phyloP scores from a whole-genome alignment of 2,329 filamentous ascomycete genomes.

The Ceratocystis variospora region DNA sequence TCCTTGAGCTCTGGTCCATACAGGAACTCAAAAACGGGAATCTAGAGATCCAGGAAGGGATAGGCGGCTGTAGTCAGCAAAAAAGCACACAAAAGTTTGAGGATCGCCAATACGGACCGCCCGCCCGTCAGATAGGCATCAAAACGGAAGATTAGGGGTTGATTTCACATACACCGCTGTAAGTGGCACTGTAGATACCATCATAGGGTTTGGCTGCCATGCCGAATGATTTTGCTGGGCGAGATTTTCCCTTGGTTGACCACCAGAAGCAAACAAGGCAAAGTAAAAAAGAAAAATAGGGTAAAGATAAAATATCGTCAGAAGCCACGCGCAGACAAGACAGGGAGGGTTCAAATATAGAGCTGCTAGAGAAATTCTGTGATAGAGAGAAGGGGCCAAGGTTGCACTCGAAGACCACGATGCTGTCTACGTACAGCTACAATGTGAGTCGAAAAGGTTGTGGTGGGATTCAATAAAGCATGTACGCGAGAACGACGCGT shows the following conservation, averaged over 20 bases:
- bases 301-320: not conserved
- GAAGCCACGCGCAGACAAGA: not conserved
- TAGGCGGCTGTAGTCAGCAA: not conserved
- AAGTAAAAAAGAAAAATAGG: not conserved
- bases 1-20: constrained; percentile 62
- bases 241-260: not conserved
- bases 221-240: not conserved
- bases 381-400: not conserved
- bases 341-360: not conserved
- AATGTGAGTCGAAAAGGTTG: not conserved
- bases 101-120: constrained; percentile 1
- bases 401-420: not conserved
- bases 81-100: not conserved
- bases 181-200: constrained; percentile 52
- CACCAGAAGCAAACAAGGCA: not conserved
- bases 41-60: constrained; percentile 36
- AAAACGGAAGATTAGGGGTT: constrained; percentile 10
- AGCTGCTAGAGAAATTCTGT: not conserved
- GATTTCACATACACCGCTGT: constrained; percentile 46
- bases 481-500: constrained; percentile 9
- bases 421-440: not conserved
- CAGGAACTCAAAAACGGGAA: constrained; percentile 89
- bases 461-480: not conserved
- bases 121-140: not conserved
- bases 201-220: constrained; percentile 3